A percentile compares a stretch with the other conserved stretches of the same genome.
These are phyloP conservation scores for Linum usitatissimum DNA, from an alignment of 345 rosid species.

Conservation along the genomic window DNA sequence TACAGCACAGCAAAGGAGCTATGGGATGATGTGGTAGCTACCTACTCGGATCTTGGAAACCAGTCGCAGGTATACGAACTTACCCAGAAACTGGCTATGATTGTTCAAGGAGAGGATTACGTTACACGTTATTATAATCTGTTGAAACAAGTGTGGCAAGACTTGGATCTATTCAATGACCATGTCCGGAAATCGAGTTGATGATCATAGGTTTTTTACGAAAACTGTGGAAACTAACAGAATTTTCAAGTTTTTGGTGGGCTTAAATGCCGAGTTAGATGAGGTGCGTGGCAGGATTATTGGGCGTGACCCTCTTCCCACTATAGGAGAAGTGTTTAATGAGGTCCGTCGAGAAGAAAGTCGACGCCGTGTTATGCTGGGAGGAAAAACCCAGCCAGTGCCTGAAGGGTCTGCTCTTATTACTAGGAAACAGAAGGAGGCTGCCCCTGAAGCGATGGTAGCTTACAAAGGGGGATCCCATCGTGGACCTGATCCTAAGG, in stretches of 20 bases:
- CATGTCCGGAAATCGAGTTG: slow-evolving; percentile 3
- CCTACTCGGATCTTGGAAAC: slow-evolving; percentile 6
- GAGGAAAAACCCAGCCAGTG: background rate
- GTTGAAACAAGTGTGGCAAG: slow-evolving; percentile 6
- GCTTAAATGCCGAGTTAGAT: slow-evolving; percentile 6
- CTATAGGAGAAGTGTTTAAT: slow-evolving; percentile 1
- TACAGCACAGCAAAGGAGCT: slow-evolving; percentile 6
- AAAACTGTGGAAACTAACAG: background rate
- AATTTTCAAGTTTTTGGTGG: slow-evolving; percentile 2
- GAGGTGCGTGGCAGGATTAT: slow-evolving; percentile 5
- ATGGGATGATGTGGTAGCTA: slow-evolving; percentile 8
- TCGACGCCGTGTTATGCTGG: background rate
- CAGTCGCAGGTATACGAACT: slow-evolving; percentile 5
- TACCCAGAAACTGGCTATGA: background rate
- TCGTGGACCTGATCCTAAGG: background rate
- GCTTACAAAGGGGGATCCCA: background rate
- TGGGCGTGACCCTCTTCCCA: slow-evolving; percentile 4
- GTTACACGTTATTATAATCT: slow-evolving; percentile 11
- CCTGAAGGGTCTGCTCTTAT: background rate
- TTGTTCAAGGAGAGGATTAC: background rate
- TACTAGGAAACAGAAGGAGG: no score
- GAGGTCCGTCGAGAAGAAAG: background rate
- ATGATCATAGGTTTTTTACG: background rate
- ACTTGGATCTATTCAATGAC: slow-evolving; percentile 5
- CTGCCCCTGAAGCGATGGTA: no score